Evolutionary conservation across 2,329 filamentous ascomycete genomes (phyloP), one percentile per base, ranked within the genome.

Genomic region (Fusarium nurragi): DNA sequence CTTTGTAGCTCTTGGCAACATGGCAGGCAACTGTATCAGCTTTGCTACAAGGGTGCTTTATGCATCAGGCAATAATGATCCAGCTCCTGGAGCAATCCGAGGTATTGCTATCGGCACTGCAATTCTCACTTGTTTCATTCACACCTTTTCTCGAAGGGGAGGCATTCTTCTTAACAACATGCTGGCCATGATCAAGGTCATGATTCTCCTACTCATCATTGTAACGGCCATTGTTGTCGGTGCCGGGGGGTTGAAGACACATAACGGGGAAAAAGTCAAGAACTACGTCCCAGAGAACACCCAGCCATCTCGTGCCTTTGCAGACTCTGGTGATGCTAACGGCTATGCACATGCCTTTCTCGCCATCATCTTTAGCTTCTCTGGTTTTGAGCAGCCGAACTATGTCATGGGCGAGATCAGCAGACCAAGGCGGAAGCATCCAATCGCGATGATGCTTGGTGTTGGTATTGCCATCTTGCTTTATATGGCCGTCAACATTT

Each of bases 151-250:
- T 39, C 75, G 84, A 23, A 74, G 78, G 9, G 82, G 81, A 4
- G 84, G 84, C 3, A 84, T 86, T 39, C 68, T 76, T 21, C 66
- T 86, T 22, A 84, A 83, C 68, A 86, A 86, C 60, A 22, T 77
- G n/a, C 74, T 86, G 28, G 83, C 83, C 5, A 70, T 80, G 4
- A 65, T 83, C 56, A 86, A 86, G 63, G 70, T 84, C 4, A 65
- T 75, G 41, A 78, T 85, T 3, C 76, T 86, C 3, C 52, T 84
- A 2, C 71, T 80, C 11, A 81, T 86, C 48, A 69, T 78, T 16
- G 54, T 73, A 9, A 68, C 73, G 8, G 74, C 77, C 16, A 73
- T 77, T 18, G 65, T 74, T 12, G 77, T 78, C 4, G 73, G 64
- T 2, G 73, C 68, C 0, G 69, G 71, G 8, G 74, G 71, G 5